phyloP scores from a whole-genome alignment of 2,329 filamentous ascomycete genomes.

The Metarhizium anisopliae region DNA sequence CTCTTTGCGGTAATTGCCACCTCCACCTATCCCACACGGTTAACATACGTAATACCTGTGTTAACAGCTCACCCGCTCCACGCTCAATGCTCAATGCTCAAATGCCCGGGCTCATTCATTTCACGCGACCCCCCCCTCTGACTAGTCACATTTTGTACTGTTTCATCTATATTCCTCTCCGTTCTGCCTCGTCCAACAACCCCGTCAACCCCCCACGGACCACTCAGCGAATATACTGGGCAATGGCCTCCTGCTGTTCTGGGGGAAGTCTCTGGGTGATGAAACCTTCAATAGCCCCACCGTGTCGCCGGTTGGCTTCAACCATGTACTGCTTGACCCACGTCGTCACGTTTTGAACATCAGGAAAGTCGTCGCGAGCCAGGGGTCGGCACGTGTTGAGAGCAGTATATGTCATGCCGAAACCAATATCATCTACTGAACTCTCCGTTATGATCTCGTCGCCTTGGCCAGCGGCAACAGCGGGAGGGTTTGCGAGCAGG shows the following conservation, averaged over 20 bases:
- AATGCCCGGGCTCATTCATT: not conserved
- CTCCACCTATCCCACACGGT: no score
- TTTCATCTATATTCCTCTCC: conserved; percentile 1
- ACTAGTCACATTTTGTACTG: not conserved
- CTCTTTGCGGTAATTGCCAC: no score
- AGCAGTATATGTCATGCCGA: conserved; percentile 88
- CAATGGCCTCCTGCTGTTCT: conserved; percentile 47
- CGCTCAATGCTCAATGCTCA: not conserved
- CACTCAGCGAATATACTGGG: conserved; percentile 37
- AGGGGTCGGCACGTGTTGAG: conserved; percentile 81
- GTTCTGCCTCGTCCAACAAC: not conserved
- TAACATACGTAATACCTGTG: not conserved
- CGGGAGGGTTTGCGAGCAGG: conserved; percentile 78
- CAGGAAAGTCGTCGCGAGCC: conserved; percentile 72
- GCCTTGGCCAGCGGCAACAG: conserved; percentile 52
- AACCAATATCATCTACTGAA: conserved; percentile 90
- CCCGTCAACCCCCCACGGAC: not conserved
- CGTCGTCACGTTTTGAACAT: conserved; percentile 69
- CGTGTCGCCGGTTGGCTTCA: conserved; percentile 64
- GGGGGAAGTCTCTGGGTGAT: conserved; percentile 61
- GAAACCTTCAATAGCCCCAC: conserved; percentile 61
- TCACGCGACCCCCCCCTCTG: not conserved
- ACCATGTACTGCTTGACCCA: conserved; percentile 79
- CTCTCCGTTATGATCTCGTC: conserved; percentile 76
- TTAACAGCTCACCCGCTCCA: not conserved